These are phyloP conservation scores for Rhizopogon vinicolor DNA, from an alignment of 768 basidiomycete genomes.

Conservation along the genomic window DNA sequence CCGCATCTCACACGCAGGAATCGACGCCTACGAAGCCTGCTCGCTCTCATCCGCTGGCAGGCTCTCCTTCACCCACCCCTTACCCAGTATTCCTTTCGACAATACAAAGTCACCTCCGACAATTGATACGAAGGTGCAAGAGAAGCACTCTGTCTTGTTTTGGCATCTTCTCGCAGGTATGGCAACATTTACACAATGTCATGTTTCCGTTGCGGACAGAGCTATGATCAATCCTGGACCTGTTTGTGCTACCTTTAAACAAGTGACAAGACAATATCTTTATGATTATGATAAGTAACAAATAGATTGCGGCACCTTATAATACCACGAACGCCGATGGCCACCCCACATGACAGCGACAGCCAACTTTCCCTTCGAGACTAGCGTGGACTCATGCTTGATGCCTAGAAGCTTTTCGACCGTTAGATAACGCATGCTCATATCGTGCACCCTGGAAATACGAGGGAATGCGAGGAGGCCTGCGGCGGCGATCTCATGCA, in stretches of 20 bases:
- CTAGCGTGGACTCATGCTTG: constrained; percentile 11
- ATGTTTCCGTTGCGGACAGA: constrained; percentile 21
- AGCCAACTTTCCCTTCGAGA: constrained; percentile 34
- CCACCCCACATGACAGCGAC: too few relatives aligned
- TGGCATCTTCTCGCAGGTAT: constrained; percentile 14
- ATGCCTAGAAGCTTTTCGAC: constrained; percentile 34
- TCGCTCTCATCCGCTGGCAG: neutral
- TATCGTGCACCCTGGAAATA: neutral
- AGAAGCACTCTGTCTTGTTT: constrained; percentile 17
- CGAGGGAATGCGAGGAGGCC: too few relatives aligned
- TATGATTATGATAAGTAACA: neutral
- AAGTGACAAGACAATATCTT: neutral
- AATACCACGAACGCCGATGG: neutral
- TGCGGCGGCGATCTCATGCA: neutral
- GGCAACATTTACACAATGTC: constrained; percentile 11
- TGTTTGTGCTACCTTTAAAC: neutral
- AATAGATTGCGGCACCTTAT: neutral
- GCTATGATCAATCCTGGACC: constrained; percentile 11
- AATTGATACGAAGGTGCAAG: constrained; percentile 15
- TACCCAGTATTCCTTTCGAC: constrained; percentile 7
- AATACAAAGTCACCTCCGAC: constrained; percentile 8
- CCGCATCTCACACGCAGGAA: neutral
- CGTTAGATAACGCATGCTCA: neutral
- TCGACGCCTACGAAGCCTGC: neutral
- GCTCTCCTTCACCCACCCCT: neutral